phyloP scores from a whole-genome alignment of 257 asterid genomes.

The Vinca minor region DNA sequence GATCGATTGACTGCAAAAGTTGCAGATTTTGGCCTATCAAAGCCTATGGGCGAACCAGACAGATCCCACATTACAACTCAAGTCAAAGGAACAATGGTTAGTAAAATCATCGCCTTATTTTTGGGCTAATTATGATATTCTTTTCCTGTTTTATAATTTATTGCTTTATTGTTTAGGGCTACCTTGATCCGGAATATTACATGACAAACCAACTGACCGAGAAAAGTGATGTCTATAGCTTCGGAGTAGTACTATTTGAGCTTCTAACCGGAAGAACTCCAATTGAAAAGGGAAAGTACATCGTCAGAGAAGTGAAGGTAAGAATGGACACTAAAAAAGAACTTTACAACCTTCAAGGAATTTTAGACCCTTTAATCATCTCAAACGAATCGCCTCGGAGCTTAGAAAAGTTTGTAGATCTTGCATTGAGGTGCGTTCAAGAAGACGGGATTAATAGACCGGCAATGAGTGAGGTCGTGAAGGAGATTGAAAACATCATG shows the following conservation, averaged over 20 bases:
- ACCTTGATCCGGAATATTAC: conserved; percentile 94
- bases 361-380: conserved; percentile 63
- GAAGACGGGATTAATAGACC: conserved; percentile 56
- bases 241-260: conserved; percentile 64
- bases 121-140: neutral
- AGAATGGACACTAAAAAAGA: conserved; percentile 52
- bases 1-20: conserved; percentile 73
- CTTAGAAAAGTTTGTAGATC: conserved; percentile 56
- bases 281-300: conserved; percentile 63
- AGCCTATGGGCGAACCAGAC: conserved; percentile 52
- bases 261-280: conserved; percentile 61
- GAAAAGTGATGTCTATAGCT: conserved; percentile 91
- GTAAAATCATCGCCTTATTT: conserved; percentile 12
- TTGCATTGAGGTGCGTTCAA: conserved; percentile 61
- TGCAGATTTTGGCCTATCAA: conserved; percentile 92
- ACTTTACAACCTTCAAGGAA: conserved; percentile 49
- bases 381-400: conserved; percentile 38
- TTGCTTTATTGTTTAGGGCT: conserved; percentile 46
- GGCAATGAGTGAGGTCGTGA: conserved; percentile 70
- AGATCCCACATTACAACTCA: conserved; percentile 76
- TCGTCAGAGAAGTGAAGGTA: conserved; percentile 59
- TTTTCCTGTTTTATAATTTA: neutral
- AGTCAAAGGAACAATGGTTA: conserved; percentile 96
- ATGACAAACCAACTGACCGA: conserved; percentile 79
- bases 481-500: conserved; percentile 71